Conservation (phyloP, 441 rosid genomes). For the Kokia cookei region DNA sequence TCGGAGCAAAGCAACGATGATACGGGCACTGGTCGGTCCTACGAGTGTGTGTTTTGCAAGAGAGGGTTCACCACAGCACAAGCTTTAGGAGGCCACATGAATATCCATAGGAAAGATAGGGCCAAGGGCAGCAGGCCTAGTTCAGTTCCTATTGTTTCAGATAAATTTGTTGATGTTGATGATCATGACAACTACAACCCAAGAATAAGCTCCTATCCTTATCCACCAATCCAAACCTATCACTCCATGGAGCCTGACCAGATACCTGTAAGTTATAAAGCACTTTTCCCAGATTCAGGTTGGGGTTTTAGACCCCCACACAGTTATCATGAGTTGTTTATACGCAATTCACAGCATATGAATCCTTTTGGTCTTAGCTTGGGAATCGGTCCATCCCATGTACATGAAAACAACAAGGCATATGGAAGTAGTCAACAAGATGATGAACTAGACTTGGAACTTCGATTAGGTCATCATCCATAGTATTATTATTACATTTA, state of each 20-base stretch:
- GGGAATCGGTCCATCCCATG: constrained; percentile 17
- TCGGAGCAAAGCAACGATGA: constrained; percentile 21
- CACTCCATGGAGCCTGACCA: constrained; percentile 8
- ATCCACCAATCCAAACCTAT: constrained; percentile 15
- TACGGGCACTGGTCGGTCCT: constrained; percentile 27
- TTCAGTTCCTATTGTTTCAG: constrained; percentile 9
- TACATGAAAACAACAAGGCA: constrained; percentile 11
- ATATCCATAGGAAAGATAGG: constrained; percentile 39
- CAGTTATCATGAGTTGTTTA: constrained; percentile 6
- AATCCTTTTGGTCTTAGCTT: constrained; percentile 22
- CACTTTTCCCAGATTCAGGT: constrained; percentile 17
- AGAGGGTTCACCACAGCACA: constrained; percentile 42
- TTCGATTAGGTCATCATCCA: constrained; percentile 34
- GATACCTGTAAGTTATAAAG: constrained; percentile 10
- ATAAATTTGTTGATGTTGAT: background rate
- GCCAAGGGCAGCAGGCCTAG: constrained; percentile 19
- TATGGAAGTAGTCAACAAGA: constrained; percentile 13
- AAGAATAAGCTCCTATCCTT: background rate
- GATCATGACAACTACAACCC: constrained; percentile 1
- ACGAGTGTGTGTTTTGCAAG: constrained; percentile 45
- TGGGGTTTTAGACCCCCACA: constrained; percentile 22
- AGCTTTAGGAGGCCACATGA: constrained; percentile 44
- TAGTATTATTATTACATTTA: background rate
- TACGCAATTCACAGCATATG: constrained; percentile 17
- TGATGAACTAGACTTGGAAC: constrained; percentile 37